These are phyloP conservation scores for Hypericum perforatum DNA, from an alignment of 345 rosid genomes.

Conservation along the genomic window DNA sequence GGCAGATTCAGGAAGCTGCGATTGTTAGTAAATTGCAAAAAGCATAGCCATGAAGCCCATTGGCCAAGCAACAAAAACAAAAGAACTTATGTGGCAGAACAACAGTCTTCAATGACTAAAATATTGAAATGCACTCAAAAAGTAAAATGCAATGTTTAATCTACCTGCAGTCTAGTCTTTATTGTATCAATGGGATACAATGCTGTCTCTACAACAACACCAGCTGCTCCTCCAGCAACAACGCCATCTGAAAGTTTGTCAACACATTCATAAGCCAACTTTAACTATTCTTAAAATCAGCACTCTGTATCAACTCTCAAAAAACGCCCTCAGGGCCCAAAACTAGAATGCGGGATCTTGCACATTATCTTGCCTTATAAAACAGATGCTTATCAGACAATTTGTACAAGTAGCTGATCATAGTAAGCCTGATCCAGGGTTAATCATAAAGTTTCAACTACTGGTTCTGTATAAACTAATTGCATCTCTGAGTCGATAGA, in stretches of 20 bases:
- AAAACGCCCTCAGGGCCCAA: too few relatives aligned
- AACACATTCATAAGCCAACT: neutral
- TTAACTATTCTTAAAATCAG: too few relatives aligned
- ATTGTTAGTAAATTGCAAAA: neutral
- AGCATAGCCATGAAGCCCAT: neutral
- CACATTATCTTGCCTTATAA: too few relatives aligned
- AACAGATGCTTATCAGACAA: neutral
- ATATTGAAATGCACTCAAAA: too few relatives aligned
- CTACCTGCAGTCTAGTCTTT: conserved; percentile 90
- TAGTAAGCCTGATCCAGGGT: too few relatives aligned
- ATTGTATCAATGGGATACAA: conserved; percentile 89
- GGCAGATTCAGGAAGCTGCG: neutral
- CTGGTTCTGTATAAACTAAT: too few relatives aligned
- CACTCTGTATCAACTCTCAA: too few relatives aligned
- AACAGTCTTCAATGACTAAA: too few relatives aligned
- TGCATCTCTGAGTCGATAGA: too few relatives aligned
- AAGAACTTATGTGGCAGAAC: neutral
- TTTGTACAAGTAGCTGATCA: neutral
- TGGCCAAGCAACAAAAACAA: conserved; percentile 3
- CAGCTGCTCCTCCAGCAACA: conserved; percentile 93
- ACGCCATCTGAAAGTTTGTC: conserved; percentile 59
- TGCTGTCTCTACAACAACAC: conserved; percentile 90
- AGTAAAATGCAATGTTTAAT: conserved; percentile 14
- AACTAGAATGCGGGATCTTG: too few relatives aligned
- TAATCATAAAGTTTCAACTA: too few relatives aligned